phyloP scores from a whole-genome alignment of 768 basidiomycete genomes.

The Suillus subalutaceus region DNA sequence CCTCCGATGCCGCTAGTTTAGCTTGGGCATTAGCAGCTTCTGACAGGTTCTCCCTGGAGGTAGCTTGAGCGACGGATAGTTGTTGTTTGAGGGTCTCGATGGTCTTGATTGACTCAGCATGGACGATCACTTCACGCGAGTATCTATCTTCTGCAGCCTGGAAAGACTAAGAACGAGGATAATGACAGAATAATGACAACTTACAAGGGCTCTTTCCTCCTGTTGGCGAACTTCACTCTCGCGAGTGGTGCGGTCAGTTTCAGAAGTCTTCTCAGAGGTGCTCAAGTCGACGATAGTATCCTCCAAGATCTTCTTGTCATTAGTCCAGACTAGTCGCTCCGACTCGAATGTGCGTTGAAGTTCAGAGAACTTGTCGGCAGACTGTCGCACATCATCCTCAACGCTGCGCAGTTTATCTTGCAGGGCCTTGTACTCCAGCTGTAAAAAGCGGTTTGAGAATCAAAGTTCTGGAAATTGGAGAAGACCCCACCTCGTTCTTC shows the following conservation, averaged over 20 bases:
- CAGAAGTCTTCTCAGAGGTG: slow-evolving; percentile 68
- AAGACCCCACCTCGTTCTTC: slow-evolving; percentile 63
- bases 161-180: slow-evolving; percentile 5
- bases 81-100: slow-evolving; percentile 68
- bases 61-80: slow-evolving; percentile 50
- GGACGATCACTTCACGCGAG: slow-evolving; percentile 77
- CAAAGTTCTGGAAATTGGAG: neutral
- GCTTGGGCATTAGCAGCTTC: slow-evolving; percentile 75
- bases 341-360: slow-evolving; percentile 66
- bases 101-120: slow-evolving; percentile 82
- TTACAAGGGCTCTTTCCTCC: slow-evolving; percentile 71
- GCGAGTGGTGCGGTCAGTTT: slow-evolving; percentile 62
- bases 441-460: neutral
- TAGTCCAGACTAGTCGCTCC: slow-evolving; percentile 70
- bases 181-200: slow-evolving; percentile 11
- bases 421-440: slow-evolving; percentile 69
- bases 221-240: slow-evolving; percentile 68
- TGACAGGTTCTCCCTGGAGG: slow-evolving; percentile 59
- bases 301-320: slow-evolving; percentile 82
- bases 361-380: slow-evolving; percentile 54
- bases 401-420: slow-evolving; percentile 60
- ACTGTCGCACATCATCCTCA: slow-evolving; percentile 55
- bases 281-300: slow-evolving; percentile 82
- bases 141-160: slow-evolving; percentile 82
- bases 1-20: slow-evolving; percentile 70